A percentile compares a stretch with the other conserved stretches of the same genome.
Conservation (phyloP, 371 early-diverging fungal species). For the Mucor saturninus region DNA sequence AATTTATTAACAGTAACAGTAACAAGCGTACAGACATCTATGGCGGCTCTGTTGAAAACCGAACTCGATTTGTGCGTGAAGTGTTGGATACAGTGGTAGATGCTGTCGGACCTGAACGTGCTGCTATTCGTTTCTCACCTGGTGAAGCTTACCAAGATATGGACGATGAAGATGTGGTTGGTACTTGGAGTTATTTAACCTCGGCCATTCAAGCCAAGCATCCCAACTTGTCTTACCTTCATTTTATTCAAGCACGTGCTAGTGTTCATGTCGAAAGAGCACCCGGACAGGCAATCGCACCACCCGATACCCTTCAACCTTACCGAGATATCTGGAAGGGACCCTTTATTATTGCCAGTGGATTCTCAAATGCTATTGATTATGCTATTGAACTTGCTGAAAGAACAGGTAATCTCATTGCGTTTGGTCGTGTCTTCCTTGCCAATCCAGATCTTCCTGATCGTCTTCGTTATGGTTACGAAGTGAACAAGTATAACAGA, state of each 20-base stretch:
- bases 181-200: constrained; percentile 35
- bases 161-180: constrained; percentile 33
- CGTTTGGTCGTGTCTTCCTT: constrained; percentile 28
- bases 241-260: constrained; percentile 36
- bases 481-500: constrained; percentile 19
- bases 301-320: constrained; percentile 24
- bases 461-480: constrained; percentile 19
- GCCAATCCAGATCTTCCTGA: constrained; percentile 29
- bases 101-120: constrained; percentile 27
- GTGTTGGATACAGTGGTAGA: constrained; percentile 54
- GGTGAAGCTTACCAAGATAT: constrained; percentile 27
- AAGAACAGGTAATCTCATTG: constrained; percentile 15
- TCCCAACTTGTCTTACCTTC: constrained; percentile 36
- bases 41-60: constrained; percentile 77
- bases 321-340: constrained; percentile 40
- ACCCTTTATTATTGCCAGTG: constrained; percentile 35
- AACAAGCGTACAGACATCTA: constrained; percentile 66
- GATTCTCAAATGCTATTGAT: constrained; percentile 24
- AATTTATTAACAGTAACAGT: constrained; percentile 53
- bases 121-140: constrained; percentile 31
- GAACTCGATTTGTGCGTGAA: constrained; percentile 68
- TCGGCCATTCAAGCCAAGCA: constrained; percentile 25
- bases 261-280: neutral
- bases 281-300: neutral
- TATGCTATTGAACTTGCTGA: constrained; percentile 15